Evolutionary conservation across 1,139 yeast genomes (phyloP), one percentile per base, ranked within the genome.

Genomic region (Magnusiomyces tetraspermus): DNA sequence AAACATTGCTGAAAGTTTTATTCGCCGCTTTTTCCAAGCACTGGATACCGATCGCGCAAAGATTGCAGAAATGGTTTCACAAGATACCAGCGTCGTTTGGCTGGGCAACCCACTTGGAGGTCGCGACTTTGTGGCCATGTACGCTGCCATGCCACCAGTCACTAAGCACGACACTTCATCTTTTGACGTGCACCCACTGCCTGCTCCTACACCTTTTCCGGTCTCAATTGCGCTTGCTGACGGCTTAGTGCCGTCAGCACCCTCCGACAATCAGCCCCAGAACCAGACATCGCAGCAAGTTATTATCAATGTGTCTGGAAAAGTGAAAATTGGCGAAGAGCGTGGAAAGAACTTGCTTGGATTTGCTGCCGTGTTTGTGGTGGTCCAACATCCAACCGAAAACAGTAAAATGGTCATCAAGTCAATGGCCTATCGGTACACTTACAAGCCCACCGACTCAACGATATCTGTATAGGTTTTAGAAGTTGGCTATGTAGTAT

Each of bases 91-190:
- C 22, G 61, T 70, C 24, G 67, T 70, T 21, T 70, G 71, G 71
- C 67, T 68, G 55, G 73, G 73, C 19, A 65, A 63, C 22, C 72
- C 73, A n/a, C 58, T 69, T 17, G 69, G 62, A 19, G 73, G 73
- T n/a, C 56, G 60, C 5, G 70, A 66, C 28, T 67, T 70, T 45
- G 41, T 60, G 41, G 62, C 62, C 40, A 64, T 68, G 67, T 57
- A 63, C 53, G 47, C 58, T 2, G 57, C 59, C 26, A 61, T 66
- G 61, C 72, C 72, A 2, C n/a, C 46, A 6, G 51, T 49, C 17
- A 64, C 67, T 13, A 43, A 41, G 37, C 73, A 70, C 58, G 68
- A 64, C 6, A 52, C 68, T 19, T 52, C 63, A 5, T 65, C 66
- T 15, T 61, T 56, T 53, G 68, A 70, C 53, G 70, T 66, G 40